Evolutionary conservation across 148 eudicot genomes (phyloP).

Genomic region (Cornus florida): DNA sequence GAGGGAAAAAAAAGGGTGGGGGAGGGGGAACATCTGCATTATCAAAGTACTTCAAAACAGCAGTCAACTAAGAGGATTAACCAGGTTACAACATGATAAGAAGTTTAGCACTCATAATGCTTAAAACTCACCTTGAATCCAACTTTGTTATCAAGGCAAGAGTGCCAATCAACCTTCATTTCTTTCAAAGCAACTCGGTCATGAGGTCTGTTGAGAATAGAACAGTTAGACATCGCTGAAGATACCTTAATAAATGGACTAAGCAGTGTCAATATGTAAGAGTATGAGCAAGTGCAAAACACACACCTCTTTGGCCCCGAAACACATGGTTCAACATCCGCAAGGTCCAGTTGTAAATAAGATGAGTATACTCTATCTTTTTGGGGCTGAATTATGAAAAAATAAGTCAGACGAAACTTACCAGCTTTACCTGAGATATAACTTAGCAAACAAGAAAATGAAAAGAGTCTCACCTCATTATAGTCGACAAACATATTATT

Average conservation of each 20-base stretch:
- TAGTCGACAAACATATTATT: slow-evolving; percentile 68
- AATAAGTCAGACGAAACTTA: neutral
- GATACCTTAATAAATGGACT: neutral
- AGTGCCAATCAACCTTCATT: slow-evolving; percentile 72
- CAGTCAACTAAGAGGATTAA: neutral
- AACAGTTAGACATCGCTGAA: neutral
- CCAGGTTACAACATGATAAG: neutral
- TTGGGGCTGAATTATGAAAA: slow-evolving; percentile 43
- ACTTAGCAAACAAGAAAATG: neutral
- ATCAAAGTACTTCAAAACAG: neutral
- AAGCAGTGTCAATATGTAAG: neutral
- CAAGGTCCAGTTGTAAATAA: slow-evolving; percentile 44
- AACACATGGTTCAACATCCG: slow-evolving; percentile 58
- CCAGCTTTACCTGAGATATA: neutral
- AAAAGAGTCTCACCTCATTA: slow-evolving; percentile 41
- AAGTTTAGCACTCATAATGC: neutral
- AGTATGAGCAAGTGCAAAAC: neutral
- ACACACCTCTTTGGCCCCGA: slow-evolving; percentile 69
- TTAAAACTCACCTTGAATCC: slow-evolving; percentile 57
- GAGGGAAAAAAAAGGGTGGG: neutral
- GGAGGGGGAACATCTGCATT: neutral
- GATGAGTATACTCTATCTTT: slow-evolving; percentile 55
- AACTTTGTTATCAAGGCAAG: slow-evolving; percentile 63
- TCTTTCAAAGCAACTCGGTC: slow-evolving; percentile 60
- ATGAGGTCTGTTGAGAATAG: slow-evolving; percentile 48